Evolutionary conservation across 1,139 yeast species (phyloP), one percentile per base, ranked within the genome.

Genomic region (Meyerozyma smithsonii): DNA sequence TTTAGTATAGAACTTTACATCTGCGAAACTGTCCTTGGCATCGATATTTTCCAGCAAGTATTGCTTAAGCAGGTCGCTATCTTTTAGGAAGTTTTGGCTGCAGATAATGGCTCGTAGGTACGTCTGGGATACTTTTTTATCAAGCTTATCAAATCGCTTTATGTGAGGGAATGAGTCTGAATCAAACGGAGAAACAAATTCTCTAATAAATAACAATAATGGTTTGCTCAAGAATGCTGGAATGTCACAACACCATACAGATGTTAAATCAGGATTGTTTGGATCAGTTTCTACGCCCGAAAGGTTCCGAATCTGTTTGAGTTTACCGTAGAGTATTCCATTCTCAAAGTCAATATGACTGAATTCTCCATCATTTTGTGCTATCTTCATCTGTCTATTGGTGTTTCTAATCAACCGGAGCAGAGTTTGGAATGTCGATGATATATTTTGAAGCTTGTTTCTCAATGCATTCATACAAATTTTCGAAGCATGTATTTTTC

Each of bases 201-300:
- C 61, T 26, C 61, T 56, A 1, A 69, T 54, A 16, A 66, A 39
- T 2, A 41, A 35, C 11, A 63, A 47, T 17, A 67, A 44, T 28
- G 49, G 43, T 39, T 64, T 64, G 4, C 72, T 59, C 34, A 57
- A 53, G 17, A 40, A 44, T 2, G 74, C 69, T 4, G 42, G 44
- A 11, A 70, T 55, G 15, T 56, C 59, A 43, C 74, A 67, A 33
- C 77, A 65, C 94, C 95, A 86, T 1, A 76, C 82, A 4, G 64
- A 59, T 3, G 69, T 59, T 8, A 81, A 55, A 3, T 52, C 46
- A 1, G 72, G 71, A 1, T 41, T 44, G 4, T 59, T 51, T 4
- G 73, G 67, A 14, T 55, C 56, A 7, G 56, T 47, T 1, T 51
- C 47, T 2, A 45, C 42, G 5, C 48, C 51, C 2, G 50, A 51